phyloP scores from a whole-genome alignment of 1,139 yeast genomes.

The Lodderomyces orthopsilosis region DNA sequence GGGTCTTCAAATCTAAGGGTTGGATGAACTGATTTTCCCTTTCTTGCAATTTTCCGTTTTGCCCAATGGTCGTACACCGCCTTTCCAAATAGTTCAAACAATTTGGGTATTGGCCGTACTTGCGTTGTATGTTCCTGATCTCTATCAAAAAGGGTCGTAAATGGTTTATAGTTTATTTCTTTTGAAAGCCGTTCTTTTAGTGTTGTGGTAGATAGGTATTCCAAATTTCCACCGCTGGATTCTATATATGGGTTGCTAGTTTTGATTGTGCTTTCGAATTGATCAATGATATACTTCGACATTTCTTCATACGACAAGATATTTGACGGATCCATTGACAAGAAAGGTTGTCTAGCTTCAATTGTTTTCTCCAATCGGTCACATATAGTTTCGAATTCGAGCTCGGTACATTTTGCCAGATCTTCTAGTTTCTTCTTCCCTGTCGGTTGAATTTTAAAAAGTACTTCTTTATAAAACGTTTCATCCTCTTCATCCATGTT shows the following conservation, averaged over 20 bases:
- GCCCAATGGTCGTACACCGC: conserved; percentile 82
- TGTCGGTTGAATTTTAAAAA: conserved; percentile 36
- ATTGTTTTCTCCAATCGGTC: conserved; percentile 73
- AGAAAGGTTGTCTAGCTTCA: conserved; percentile 81
- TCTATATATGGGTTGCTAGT: conserved; percentile 29
- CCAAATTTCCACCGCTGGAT: conserved; percentile 26
- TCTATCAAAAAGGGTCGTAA: conserved; percentile 53
- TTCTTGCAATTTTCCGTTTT: conserved; percentile 62
- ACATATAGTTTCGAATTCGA: conserved; percentile 80
- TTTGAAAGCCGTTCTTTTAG: conserved; percentile 41
- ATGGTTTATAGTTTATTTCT: conserved; percentile 39
- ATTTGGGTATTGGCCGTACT: conserved; percentile 47
- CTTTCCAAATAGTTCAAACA: conserved; percentile 65
- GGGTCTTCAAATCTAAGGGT: conserved; percentile 81
- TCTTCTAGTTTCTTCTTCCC: conserved; percentile 19
- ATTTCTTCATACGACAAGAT: conserved; percentile 71
- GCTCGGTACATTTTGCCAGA: conserved; percentile 53
- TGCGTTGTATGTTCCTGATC: conserved; percentile 21
- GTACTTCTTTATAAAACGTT: conserved; percentile 47
- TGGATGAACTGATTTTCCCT: conserved; percentile 74
- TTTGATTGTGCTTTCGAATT: conserved; percentile 26
- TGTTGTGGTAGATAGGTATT: conserved; percentile 36
- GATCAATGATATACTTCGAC: conserved; percentile 44
- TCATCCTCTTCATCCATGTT: conserved; percentile 92
- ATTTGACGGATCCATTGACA: conserved; percentile 79